Conservation (phyloP, 1,284 basidiomycete species). For the Schizophyllum commune region DNA sequence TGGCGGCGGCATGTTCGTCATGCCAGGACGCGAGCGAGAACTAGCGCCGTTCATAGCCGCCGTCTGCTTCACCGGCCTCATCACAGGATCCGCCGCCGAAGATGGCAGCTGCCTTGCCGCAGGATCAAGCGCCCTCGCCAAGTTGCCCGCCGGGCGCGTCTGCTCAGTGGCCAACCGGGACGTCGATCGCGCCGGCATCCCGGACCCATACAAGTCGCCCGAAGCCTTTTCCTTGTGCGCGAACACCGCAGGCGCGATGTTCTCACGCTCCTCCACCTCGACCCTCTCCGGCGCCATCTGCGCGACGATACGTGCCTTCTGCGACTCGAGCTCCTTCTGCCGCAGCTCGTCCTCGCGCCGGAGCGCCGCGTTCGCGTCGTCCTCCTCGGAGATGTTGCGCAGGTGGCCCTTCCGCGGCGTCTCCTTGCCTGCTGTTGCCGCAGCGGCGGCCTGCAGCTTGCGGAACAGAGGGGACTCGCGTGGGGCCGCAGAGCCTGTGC, state of each 20-base stretch:
- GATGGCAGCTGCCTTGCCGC: background rate
- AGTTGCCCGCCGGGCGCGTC: too few relatives aligned
- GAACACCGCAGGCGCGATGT: constrained; percentile 2
- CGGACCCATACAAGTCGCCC: too few relatives aligned
- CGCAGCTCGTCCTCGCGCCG: constrained; percentile 24
- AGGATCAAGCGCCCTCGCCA: too few relatives aligned
- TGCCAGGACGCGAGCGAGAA: too few relatives aligned
- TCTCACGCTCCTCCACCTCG: constrained; percentile 33
- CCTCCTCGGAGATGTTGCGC: constrained; percentile 20
- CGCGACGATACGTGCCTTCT: constrained; percentile 84
- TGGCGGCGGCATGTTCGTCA: background rate
- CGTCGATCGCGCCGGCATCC: too few relatives aligned
- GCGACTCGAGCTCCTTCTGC: constrained; percentile 63
- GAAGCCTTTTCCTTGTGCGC: too few relatives aligned
- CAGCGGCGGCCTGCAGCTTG: constrained; percentile 36
- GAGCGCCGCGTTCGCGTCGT: constrained; percentile 12
- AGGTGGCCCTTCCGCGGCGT: constrained; percentile 9
- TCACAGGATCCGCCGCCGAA: background rate
- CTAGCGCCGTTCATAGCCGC: too few relatives aligned
- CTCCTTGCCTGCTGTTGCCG: constrained; percentile 27
- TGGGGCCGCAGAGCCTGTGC: constrained; percentile 20
- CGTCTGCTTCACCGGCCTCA: too few relatives aligned
- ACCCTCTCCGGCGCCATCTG: constrained; percentile 72
- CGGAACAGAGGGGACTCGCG: constrained; percentile 29
- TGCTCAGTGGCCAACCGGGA: too few relatives aligned